Evolutionary conservation across 306 rosid genomes (phyloP).

Genomic region (Cercis canadensis): DNA sequence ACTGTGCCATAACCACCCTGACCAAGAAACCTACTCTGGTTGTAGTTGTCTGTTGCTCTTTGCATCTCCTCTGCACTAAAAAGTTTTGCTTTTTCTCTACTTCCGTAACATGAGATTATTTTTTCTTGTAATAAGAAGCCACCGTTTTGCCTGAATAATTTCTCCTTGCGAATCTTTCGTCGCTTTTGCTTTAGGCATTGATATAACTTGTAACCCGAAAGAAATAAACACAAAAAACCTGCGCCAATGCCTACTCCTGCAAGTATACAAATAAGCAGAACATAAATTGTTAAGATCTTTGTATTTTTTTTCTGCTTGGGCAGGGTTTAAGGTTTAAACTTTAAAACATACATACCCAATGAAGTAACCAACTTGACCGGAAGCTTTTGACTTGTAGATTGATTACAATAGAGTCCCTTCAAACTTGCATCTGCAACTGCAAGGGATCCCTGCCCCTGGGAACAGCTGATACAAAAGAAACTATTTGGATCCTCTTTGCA

Average conservation of each 20-base stretch:
- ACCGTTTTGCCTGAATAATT: conserved; percentile 64
- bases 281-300: too few relatives aligned
- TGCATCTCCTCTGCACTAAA: conserved; percentile 56
- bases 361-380: conserved; percentile 44
- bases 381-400: conserved; percentile 13
- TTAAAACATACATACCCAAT: conserved; percentile 31
- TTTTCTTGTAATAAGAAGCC: conserved; percentile 56
- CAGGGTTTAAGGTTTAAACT: neutral
- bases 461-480: conserved; percentile 51
- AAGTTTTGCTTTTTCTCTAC: conserved; percentile 46
- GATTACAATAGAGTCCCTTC: conserved; percentile 18
- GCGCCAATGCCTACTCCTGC: conserved; percentile 56
- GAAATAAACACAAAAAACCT: conserved; percentile 44
- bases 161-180: conserved; percentile 32
- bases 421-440: conserved; percentile 27
- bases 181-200: conserved; percentile 38
- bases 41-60: conserved; percentile 53
- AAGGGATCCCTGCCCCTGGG: conserved; percentile 17
- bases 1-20: conserved; percentile 51
- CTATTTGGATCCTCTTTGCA: conserved; percentile 42
- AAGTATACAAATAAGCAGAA: neutral
- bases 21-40: conserved; percentile 47
- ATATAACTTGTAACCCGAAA: conserved; percentile 40
- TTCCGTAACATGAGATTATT: conserved; percentile 33
- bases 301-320: neutral